Evolutionary conservation across 257 asterid species (phyloP), one percentile per base, ranked within the genome.

Genomic region (Leptodermis oblonga): DNA sequence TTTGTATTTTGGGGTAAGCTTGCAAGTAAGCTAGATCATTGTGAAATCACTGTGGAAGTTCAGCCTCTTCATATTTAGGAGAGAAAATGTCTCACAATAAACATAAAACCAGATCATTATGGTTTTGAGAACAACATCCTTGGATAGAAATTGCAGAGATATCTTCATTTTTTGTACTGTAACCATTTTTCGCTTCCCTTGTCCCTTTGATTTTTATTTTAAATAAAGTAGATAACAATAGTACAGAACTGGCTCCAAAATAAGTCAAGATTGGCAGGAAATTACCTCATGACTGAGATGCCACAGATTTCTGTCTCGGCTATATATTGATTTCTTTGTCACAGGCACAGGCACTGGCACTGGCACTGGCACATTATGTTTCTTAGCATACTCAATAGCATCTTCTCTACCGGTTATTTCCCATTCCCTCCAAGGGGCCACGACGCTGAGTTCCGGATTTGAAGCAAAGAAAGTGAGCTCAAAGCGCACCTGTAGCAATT

Each of bases 391-490:
- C 79, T 93, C 97, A 31, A 90, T 93, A 31, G 99, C 97, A 74
- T 90, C 99, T 75, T 93, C 99, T 80, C 99, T 81, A 70, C 99
- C 99, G 9, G 69, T 87, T 65, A 93, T 93, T 60, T 89, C 97
- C 99, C 99, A 93, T 73, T 93, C 99, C 81, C 99, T 90, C 97
- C 97, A 93, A 70, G 99, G 97, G 53, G 96, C 97, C 76, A 93
- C 99, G 62, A 90, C 97, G 74, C 72, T 83, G 54, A 93, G 99
- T 66, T 88, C 96, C 49, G 97, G 99, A 83, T 93, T 90, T 70
- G 90, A 85, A 63, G 97, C 97, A 76, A 93, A 93, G 90, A 93
- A 93, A 68, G 99, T 90, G 72, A 93, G 95, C 90, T 90, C 99
- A 71, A 93, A 93, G 11, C 96, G 97, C 64, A 93, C 99, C 99